phyloP scores from a whole-genome alignment of 2,329 filamentous ascomycete species.

The Colletotrichum lupini region DNA sequence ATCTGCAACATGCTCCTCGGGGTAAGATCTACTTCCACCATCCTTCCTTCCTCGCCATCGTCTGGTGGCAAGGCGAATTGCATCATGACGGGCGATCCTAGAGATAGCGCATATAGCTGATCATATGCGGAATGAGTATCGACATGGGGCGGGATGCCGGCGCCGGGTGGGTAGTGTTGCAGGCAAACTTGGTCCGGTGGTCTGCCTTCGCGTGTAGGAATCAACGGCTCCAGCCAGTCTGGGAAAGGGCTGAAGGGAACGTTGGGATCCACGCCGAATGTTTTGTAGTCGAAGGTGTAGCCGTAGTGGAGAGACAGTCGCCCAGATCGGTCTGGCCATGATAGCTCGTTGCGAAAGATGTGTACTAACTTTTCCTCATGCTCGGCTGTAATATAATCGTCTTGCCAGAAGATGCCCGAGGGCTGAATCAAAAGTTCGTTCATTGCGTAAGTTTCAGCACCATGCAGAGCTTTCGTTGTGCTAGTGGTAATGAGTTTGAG shows the following conservation, averaged over 20 bases:
- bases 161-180: conserved; percentile 69
- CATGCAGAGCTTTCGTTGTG: not conserved
- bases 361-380: conserved; percentile 57
- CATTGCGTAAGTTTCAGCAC: conserved; percentile 25
- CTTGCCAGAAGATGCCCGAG: conserved; percentile 54
- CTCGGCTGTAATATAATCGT: conserved; percentile 57
- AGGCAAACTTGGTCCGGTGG: conserved; percentile 68
- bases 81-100: conserved; percentile 56
- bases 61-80: conserved; percentile 49
- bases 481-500: not conserved
- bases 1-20: conserved; percentile 64
- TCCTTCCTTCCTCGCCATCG: conserved; percentile 23
- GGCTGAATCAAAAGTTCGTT: conserved; percentile 44
- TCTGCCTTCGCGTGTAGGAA: conserved; percentile 55
- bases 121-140: conserved; percentile 61
- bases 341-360: conserved; percentile 55
- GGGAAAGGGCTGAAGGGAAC: conserved; percentile 63
- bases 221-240: conserved; percentile 59
- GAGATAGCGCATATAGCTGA: conserved; percentile 57
- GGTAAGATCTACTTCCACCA: conserved; percentile 57
- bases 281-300: conserved; percentile 69
- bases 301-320: conserved; percentile 65
- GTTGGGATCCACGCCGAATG: conserved; percentile 63
- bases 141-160: conserved; percentile 70
- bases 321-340: conserved; percentile 58